phyloP scores from a whole-genome alignment of 2,329 filamentous ascomycete species.

The Nothophoma quercina region DNA sequence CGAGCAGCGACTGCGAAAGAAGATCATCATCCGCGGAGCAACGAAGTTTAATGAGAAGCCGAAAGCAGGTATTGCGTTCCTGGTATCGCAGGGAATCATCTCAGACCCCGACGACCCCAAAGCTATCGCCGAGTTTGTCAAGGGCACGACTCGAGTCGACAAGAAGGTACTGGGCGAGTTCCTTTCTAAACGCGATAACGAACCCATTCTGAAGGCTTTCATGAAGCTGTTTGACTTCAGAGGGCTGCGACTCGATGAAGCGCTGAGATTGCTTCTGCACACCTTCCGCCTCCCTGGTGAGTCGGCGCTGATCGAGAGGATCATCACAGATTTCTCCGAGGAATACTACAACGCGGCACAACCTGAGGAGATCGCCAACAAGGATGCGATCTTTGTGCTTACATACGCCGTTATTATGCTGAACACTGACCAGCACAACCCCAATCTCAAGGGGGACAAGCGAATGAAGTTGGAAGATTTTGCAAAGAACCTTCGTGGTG shows the following conservation, averaged over 20 bases:
- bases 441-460: constrained; percentile 78
- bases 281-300: constrained; percentile 94
- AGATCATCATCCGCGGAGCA: constrained; percentile 85
- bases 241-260: constrained; percentile 88
- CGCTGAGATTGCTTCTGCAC: constrained; percentile 83
- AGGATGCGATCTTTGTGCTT: constrained; percentile 87
- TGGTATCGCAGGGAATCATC: constrained; percentile 87
- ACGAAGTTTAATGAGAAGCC: constrained; percentile 95
- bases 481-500: constrained; percentile 84
- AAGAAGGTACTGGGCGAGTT: constrained; percentile 93
- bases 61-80: constrained; percentile 84
- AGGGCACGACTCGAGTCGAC: constrained; percentile 84
- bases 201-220: constrained; percentile 83
- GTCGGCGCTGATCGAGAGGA: constrained; percentile 89
- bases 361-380: constrained; percentile 79
- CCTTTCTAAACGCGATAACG: constrained; percentile 88
- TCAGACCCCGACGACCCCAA: constrained; percentile 74
- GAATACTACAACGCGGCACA: constrained; percentile 77
- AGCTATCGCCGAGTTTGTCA: constrained; percentile 86
- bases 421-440: constrained; percentile 96
- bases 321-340: constrained; percentile 85
- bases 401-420: constrained; percentile 98
- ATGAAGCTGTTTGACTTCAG: constrained; percentile 87
- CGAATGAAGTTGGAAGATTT: constrained; percentile 89
- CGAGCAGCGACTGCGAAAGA: constrained; percentile 80